A percentile compares a stretch with the other conserved stretches of the same genome.
phyloP scores from a whole-genome alignment of 2,329 filamentous ascomycete species.

The Xylaria arbuscula region DNA sequence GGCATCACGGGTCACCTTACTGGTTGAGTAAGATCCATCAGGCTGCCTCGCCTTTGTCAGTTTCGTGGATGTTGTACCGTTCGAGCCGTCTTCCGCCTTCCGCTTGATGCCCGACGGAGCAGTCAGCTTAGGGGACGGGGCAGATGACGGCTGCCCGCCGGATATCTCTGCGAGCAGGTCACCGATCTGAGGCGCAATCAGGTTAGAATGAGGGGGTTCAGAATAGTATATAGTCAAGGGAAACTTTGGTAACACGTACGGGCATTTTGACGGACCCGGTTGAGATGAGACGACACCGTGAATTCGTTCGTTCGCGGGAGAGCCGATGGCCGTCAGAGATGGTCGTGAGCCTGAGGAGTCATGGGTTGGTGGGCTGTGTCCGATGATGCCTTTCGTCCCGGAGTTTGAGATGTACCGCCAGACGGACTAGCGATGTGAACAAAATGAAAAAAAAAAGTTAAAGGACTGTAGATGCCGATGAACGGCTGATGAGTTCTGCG shows the following conservation, averaged over 20 bases:
- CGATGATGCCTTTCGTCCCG: constrained; percentile 38
- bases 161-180: constrained; percentile 72
- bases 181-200: constrained; percentile 57
- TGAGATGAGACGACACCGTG: constrained; percentile 33
- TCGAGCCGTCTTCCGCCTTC: constrained; percentile 65
- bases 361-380: constrained; percentile 46
- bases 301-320: constrained; percentile 34
- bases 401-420: background rate
- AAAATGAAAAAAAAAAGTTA: constrained; percentile 9
- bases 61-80: constrained; percentile 43
- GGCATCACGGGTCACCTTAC: constrained; percentile 44
- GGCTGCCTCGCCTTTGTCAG: constrained; percentile 45
- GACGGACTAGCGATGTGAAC: constrained; percentile 11
- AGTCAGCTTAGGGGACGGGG: constrained; percentile 47
- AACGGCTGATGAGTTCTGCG: constrained; percentile 8
- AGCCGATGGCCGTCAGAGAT: constrained; percentile 44
- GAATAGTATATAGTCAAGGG: constrained; percentile 4
- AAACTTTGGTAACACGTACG: constrained; percentile 46
- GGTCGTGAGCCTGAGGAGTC: constrained; percentile 45
- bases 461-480: constrained; percentile 5
- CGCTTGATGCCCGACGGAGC: constrained; percentile 60
- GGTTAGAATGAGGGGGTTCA: constrained; percentile 36
- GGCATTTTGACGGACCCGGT: constrained; percentile 51
- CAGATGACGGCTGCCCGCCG: constrained; percentile 60
- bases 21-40: constrained; percentile 47